Base-by-base conservation (phyloP, 23 red algal species). In the Gracilariopsis chorda region DNA sequence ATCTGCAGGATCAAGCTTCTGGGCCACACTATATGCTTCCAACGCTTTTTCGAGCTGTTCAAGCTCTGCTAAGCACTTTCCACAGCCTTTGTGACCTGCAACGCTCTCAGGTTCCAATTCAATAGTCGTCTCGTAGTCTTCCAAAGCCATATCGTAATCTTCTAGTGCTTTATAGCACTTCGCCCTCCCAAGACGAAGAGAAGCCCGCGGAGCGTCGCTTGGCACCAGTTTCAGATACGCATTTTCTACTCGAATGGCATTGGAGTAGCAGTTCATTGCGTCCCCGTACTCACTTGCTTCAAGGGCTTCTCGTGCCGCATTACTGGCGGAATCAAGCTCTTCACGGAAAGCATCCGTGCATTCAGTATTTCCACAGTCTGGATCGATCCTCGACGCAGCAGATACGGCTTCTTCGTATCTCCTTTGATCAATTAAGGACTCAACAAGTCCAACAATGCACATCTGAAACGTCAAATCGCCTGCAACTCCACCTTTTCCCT, bases 81-180 rank as follows among this genome's bases (percentile, higher is more conserved):
- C 88, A 72, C 88, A 72, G 17, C 88, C 88, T 59, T 91, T 91
- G 40, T 82, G 77, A 9, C 57, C 88, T 27, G 88, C 88, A 42
- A 91, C 88, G 36, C 88, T 91, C 61, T 91, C 88, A 1, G 88
- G 88, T 30, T 91, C 88, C 29, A 91, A 51, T 6, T 42, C 45
- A 1, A 82, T 62, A 30, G 88, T 48, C 7, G 60, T 57, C 44
- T 91, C 88, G 36, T 82, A 91, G 45, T 91, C 88, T 57, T 91
- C 88, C 32, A 91, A 44, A 4, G 88, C 88, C 88, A 91, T 91
- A 53, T 91, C 88, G 34, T 81, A 91, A 69, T 91, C 88, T 39
- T 91, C 88, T 13, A 91, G 43, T 46, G 74, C 88, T 41, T 73
- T 82, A 39, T 91, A 91, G 34, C 88, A 91, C 68, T 91, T 91